Evolutionary conservation across 2,329 filamentous ascomycete genomes (phyloP).

Genomic region (Aspergillus ochraceus): DNA sequence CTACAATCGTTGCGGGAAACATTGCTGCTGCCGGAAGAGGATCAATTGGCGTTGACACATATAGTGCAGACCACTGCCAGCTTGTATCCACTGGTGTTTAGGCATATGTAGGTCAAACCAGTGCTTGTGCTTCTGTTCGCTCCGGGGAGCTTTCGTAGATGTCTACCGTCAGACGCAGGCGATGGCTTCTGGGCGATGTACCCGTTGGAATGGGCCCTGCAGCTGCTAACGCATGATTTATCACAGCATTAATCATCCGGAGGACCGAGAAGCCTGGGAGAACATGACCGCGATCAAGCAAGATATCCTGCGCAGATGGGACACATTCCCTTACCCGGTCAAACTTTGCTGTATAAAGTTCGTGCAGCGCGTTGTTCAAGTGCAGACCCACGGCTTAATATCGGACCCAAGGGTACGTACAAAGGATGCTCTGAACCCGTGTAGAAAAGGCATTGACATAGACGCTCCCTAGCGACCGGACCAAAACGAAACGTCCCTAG

Average conservation of each 20-base stretch:
- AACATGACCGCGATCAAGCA: conserved; percentile 86
- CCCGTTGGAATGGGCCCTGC: conserved; percentile 1
- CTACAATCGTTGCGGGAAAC: conserved; percentile 73
- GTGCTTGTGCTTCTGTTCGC: conserved; percentile 24
- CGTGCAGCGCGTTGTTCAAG: conserved; percentile 85
- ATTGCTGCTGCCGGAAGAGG: conserved; percentile 71
- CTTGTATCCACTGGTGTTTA: conserved; percentile 87
- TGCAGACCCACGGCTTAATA: conserved; percentile 81
- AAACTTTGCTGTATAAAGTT: conserved; percentile 97
- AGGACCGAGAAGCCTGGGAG: conserved; percentile 81
- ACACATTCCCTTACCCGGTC: conserved; percentile 71
- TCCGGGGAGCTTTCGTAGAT: conserved; percentile 21
- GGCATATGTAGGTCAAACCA: conserved; percentile 78
- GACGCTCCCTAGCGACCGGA: conserved; percentile 59
- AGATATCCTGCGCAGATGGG: conserved; percentile 85
- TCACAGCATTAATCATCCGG: conserved; percentile 78
- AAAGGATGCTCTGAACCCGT: not conserved
- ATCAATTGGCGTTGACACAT: conserved; percentile 78
- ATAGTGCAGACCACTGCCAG: conserved; percentile 86
- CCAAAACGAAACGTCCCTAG: conserved; percentile 79
- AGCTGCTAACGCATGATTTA: conserved; percentile 27
- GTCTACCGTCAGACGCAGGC: not conserved
- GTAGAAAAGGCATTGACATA: conserved; percentile 13
- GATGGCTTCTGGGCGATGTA: not conserved
- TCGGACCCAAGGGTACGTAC: conserved; percentile 75